phyloP scores from a whole-genome alignment of 2,329 filamentous ascomycete species.

The Chlorencoelia australis region DNA sequence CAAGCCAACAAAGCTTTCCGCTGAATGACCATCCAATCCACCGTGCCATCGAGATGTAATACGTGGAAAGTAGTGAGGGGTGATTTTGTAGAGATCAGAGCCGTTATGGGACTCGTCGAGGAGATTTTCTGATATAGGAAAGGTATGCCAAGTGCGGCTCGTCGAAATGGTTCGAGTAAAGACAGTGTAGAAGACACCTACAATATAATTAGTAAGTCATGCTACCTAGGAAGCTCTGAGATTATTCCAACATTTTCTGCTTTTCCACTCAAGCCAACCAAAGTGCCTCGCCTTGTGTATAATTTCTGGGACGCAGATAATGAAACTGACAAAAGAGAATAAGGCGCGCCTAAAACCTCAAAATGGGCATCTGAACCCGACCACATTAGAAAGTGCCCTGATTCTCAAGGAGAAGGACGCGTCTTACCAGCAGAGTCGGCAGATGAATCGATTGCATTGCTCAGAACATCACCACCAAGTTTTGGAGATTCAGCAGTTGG shows the following conservation, averaged over 20 bases:
- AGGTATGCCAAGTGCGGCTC: slow-evolving; percentile 74
- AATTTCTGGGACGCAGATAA: slow-evolving; percentile 89
- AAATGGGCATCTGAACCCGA: slow-evolving; percentile 70
- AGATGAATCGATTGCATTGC: slow-evolving; percentile 34
- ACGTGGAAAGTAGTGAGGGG: slow-evolving; percentile 79
- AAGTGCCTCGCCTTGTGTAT: slow-evolving; percentile 82
- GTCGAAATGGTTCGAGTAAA: slow-evolving; percentile 71
- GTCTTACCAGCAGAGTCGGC: slow-evolving; percentile 20
- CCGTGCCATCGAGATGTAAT: slow-evolving; percentile 81
- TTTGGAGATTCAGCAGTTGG: slow-evolving; percentile 46
- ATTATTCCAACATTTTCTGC: slow-evolving; percentile 63
- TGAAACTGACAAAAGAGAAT: slow-evolving; percentile 86
- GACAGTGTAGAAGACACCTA: slow-evolving; percentile 84
- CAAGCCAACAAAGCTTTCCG: slow-evolving; percentile 85
- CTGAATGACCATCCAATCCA: slow-evolving; percentile 91
- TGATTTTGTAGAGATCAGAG: slow-evolving; percentile 79
- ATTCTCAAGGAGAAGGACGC: slow-evolving; percentile 1
- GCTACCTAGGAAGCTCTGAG: slow-evolving; percentile 3
- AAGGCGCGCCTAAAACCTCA: slow-evolving; percentile 83
- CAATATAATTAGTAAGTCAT: slow-evolving; percentile 9
- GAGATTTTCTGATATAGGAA: slow-evolving; percentile 92
- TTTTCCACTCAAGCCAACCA: slow-evolving; percentile 84
- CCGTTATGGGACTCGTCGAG: slow-evolving; percentile 78
- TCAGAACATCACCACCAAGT: slow-evolving; percentile 45
- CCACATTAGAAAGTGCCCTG: slow-evolving; percentile 3